phyloP scores from a whole-genome alignment of 2,329 filamentous ascomycete genomes.

The Fusarium vanettenii region DNA sequence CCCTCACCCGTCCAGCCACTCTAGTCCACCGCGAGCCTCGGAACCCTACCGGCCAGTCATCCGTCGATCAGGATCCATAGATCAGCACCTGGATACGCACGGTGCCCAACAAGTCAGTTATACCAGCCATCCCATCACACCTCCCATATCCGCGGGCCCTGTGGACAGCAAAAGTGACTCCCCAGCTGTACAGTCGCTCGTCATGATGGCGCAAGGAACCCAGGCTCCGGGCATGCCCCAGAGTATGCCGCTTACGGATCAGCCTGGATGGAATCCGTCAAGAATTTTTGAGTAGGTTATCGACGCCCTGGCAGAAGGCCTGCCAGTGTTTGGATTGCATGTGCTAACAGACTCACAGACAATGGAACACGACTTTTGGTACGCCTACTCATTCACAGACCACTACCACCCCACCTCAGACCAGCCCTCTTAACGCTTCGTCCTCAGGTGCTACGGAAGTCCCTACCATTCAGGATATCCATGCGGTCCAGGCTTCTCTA shows the following conservation, averaged over 20 bases:
- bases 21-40: slow-evolving; percentile 71
- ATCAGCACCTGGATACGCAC: slow-evolving; percentile 65
- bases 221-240: slow-evolving; percentile 64
- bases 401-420: slow-evolving; percentile 53
- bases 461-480: slow-evolving; percentile 64
- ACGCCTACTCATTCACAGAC: slow-evolving; percentile 61
- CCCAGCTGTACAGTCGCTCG: slow-evolving; percentile 76
- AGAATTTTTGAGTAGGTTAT: slow-evolving; percentile 89
- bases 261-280: slow-evolving; percentile 83
- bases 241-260: slow-evolving; percentile 71
- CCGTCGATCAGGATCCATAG: slow-evolving; percentile 61
- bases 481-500: slow-evolving; percentile 58
- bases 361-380: slow-evolving; percentile 96
- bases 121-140: slow-evolving; percentile 78
- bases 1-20: slow-evolving; percentile 72
- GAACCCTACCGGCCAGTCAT: slow-evolving; percentile 61
- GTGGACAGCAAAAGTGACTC: slow-evolving; percentile 83
- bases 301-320: no score
- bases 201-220: slow-evolving; percentile 74
- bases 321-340: background rate
- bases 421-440: slow-evolving; percentile 64
- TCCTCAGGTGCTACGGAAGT: slow-evolving; percentile 67
- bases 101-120: slow-evolving; percentile 74
- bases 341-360: slow-evolving; percentile 62
- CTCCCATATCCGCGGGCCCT: slow-evolving; percentile 79